These are phyloP conservation scores for Microbotryum violaceum DNA, from an alignment of 1,284 basidiomycete genomes.

Conservation along the genomic window DNA sequence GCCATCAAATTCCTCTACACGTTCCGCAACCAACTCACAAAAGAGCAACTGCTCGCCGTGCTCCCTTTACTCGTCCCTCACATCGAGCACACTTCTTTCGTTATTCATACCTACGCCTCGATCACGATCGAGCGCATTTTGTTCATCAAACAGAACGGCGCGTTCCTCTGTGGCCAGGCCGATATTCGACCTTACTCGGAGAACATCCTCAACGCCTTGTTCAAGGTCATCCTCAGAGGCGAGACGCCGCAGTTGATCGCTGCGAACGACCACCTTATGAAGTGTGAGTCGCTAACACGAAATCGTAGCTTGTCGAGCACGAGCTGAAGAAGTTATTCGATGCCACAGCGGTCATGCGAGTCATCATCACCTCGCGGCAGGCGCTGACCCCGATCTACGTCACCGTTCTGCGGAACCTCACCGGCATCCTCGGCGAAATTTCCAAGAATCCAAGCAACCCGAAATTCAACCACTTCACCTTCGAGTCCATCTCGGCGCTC, in stretches of 20 bases:
- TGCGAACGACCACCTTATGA: constrained; percentile 97
- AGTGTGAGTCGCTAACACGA: constrained; percentile 55
- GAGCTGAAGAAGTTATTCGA: neutral
- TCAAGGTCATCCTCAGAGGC: constrained; percentile 74
- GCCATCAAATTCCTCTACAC: constrained; percentile 90
- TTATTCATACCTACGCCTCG: constrained; percentile 45
- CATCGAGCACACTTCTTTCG: constrained; percentile 47
- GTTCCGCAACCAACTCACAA: constrained; percentile 95
- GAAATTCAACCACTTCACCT: constrained; percentile 93
- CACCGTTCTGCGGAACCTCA: constrained; percentile 64
- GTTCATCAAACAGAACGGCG: constrained; percentile 69
- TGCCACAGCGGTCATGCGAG: constrained; percentile 74
- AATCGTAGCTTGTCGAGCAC: neutral
- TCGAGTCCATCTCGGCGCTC: constrained; percentile 87
- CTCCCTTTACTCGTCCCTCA: constrained; percentile 82
- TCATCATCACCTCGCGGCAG: constrained; percentile 80
- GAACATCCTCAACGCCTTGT: constrained; percentile 64
- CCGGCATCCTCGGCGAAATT: constrained; percentile 74
- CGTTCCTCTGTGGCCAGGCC: constrained; percentile 67
- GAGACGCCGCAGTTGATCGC: constrained; percentile 86
- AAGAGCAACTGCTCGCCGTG: constrained; percentile 85
- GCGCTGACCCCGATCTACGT: constrained; percentile 62
- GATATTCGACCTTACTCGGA: constrained; percentile 79
- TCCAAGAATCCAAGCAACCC: constrained; percentile 96
- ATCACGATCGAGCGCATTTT: constrained; percentile 49